These are phyloP conservation scores for Leccinum subgranulosum DNA, from an alignment of 768 basidiomycete genomes.

Conservation along the genomic window DNA sequence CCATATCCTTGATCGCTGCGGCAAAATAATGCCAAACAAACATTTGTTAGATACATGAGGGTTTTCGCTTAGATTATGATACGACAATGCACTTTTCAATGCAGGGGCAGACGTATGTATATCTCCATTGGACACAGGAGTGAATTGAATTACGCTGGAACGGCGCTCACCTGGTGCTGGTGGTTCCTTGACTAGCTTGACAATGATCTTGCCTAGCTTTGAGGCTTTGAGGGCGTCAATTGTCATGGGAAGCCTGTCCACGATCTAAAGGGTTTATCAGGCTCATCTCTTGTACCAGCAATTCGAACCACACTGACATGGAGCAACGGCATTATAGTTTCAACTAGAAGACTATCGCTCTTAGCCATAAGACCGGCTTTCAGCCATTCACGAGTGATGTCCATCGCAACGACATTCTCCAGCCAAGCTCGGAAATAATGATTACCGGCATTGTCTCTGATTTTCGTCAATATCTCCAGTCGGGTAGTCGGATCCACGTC, in stretches of 20 bases:
- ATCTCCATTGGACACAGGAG: slow-evolving; percentile 25
- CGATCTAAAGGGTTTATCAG: slow-evolving; percentile 46
- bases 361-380: slow-evolving; percentile 63
- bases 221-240: slow-evolving; percentile 64
- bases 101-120: slow-evolving; percentile 29
- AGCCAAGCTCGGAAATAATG: slow-evolving; percentile 87
- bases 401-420: slow-evolving; percentile 72
- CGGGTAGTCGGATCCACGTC: slow-evolving; percentile 67
- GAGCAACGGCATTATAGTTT: slow-evolving; percentile 83
- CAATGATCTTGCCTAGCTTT: slow-evolving; percentile 77
- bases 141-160: slow-evolving; percentile 14
- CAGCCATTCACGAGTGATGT: slow-evolving; percentile 79
- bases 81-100: slow-evolving; percentile 30
- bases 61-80: slow-evolving; percentile 32
- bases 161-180: slow-evolving; percentile 73
- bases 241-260: slow-evolving; percentile 78
- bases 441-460: slow-evolving; percentile 80
- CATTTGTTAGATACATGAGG: slow-evolving; percentile 66
- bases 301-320: slow-evolving; percentile 58
- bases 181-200: slow-evolving; percentile 72
- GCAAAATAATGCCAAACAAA: slow-evolving; percentile 39
- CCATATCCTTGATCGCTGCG: slow-evolving; percentile 92
- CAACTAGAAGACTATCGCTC: slow-evolving; percentile 51
- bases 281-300: slow-evolving; percentile 6
- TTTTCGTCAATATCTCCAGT: slow-evolving; percentile 73